Conservation (phyloP, 768 basidiomycete species). For the Ramaria rubella region DNA sequence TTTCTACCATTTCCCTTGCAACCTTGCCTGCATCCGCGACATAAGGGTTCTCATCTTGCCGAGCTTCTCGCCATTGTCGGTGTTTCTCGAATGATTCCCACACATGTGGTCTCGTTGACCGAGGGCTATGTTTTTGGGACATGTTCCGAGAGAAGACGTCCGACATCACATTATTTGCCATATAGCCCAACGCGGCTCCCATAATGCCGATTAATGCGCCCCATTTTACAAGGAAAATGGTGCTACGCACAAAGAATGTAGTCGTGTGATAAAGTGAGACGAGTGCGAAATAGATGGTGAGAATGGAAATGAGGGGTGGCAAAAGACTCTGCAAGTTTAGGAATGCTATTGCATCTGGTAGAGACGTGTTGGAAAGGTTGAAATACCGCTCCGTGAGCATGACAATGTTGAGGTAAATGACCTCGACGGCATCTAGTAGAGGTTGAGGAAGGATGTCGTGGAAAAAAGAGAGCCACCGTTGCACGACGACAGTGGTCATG, state of each 20-base stretch:
- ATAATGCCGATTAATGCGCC: constrained; percentile 50
- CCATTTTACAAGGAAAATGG: constrained; percentile 74
- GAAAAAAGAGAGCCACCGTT: not conserved
- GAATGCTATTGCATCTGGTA: not conserved
- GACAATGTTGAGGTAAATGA: not conserved
- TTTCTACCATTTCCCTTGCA: constrained; percentile 19
- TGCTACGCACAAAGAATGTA: constrained; percentile 61
- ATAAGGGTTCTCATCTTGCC: not conserved
- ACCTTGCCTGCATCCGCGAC: constrained; percentile 13
- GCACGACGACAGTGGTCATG: too few relatives aligned
- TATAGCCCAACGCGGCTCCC: constrained; percentile 15
- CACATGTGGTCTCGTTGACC: constrained; percentile 35
- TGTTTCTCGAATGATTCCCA: constrained; percentile 67
- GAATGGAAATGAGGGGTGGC: constrained; percentile 66
- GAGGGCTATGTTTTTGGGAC: constrained; percentile 12
- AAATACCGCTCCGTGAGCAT: not conserved
- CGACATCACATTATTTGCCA: not conserved
- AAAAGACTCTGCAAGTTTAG: constrained; percentile 45
- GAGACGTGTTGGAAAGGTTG: not conserved
- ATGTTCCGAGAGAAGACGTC: not conserved
- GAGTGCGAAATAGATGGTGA: constrained; percentile 72
- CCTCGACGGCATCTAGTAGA: not conserved
- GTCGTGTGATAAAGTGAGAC: constrained; percentile 73
- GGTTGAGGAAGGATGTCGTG: not conserved
- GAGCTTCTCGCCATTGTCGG: constrained; percentile 44